Evolutionary conservation across 768 basidiomycete genomes (phyloP), one percentile per base, ranked within the genome.

Genomic region (Pleurotus eryngii): DNA sequence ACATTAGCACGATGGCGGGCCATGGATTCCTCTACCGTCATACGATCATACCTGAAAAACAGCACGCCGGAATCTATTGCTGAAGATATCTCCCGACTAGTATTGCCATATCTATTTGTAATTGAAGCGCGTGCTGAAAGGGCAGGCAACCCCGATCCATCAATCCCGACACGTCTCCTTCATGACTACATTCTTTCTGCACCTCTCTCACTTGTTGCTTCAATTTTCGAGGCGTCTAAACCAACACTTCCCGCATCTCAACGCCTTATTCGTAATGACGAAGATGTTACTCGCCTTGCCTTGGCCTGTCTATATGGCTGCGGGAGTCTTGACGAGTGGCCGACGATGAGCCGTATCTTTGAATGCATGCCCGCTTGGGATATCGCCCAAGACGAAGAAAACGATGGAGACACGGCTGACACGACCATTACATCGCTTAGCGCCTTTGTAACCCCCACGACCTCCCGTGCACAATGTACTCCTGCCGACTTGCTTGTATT

Each of bases 291-390:
- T 12, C 82, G 89, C 9, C 70, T 98, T 12, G 95, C 95, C 3
- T 83, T 98, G 11, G 89, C 95, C 5, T 89, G 87, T 64, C 72
- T 98, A 20, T 99, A 99, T 60, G 94, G 94, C 12, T 89, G 83
- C 63, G 80, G 85, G 58, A 81, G 81, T 56, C 72, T 87, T 35
- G 76, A 84, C 57, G 80, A 86, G 61, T 96, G 92, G 92, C 66
- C 84, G 0, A 85, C 77, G 3, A 98, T 97, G 95, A 92, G 89
- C 61, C 76, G 78, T 30, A 91, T 99, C 50, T 98, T 99, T 68
- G 96, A 99, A 68, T 99, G 95, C 67, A 78, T 98, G 30, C 96
- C 96, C 0, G 96, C 88, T 3, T 97, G 95, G 92, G 86, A 85
- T 57, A 75, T 85, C 43, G 60, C 76, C 3, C 68, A 69, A 42